phyloP scores from a whole-genome alignment of 2,329 filamentous ascomycete genomes.

The Leptodontidium sp. region DNA sequence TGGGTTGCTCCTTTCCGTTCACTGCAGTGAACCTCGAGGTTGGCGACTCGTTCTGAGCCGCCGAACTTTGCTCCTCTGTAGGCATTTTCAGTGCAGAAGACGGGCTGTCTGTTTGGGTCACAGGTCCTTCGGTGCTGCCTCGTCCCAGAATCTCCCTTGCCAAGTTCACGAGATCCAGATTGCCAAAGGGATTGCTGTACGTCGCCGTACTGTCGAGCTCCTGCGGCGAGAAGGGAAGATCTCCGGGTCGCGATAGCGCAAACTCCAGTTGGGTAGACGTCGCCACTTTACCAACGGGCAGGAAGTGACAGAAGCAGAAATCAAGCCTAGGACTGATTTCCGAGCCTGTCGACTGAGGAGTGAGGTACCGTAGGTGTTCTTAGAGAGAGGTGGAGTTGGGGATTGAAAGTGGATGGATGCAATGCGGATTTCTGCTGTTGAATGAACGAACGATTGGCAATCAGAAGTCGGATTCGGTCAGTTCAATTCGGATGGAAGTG shows the following conservation, averaged over 20 bases:
- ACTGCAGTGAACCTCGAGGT: slow-evolving; percentile 48
- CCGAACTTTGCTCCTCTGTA: slow-evolving; percentile 33
- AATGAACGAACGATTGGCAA: too few relatives aligned
- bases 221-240: slow-evolving; percentile 27
- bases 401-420: not conserved
- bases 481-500: not conserved
- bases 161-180: slow-evolving; percentile 40
- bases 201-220: slow-evolving; percentile 33
- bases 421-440: not conserved
- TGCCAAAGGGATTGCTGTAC: slow-evolving; percentile 32
- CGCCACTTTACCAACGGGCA: slow-evolving; percentile 33
- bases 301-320: slow-evolving; percentile 16
- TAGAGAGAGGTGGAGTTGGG: not conserved
- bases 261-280: slow-evolving; percentile 34
- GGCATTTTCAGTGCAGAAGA: slow-evolving; percentile 28
- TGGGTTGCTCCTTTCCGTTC: slow-evolving; percentile 43
- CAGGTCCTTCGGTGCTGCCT: slow-evolving; percentile 17
- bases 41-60: slow-evolving; percentile 40
- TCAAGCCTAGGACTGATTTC: slow-evolving; percentile 19
- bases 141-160: slow-evolving; percentile 36
- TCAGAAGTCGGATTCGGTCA: not conserved
- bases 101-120: slow-evolving; percentile 12
- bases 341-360: slow-evolving; percentile 2
- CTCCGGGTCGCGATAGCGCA: slow-evolving; percentile 33
- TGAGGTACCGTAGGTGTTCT: not conserved